Percentiles rank a stretch among this genome's conserved stretches.
Evolutionary conservation across 768 basidiomycete species (phyloP).

Genomic region (Cantharellus anzutake): DNA sequence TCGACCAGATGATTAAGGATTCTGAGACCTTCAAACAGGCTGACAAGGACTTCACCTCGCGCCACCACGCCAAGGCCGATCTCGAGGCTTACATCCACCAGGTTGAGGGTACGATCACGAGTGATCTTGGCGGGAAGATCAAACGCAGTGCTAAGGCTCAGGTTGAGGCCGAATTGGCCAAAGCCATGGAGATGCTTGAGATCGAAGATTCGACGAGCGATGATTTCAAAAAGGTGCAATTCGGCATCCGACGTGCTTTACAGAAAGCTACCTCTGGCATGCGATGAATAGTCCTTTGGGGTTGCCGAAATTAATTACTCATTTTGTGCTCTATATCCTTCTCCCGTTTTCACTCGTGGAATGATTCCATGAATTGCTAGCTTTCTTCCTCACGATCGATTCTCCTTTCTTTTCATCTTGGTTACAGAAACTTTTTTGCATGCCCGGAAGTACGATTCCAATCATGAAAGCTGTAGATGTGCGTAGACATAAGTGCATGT

Average conservation of each 20-base stretch:
- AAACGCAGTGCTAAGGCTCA: slow-evolving; percentile 91
- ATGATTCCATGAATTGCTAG: no score
- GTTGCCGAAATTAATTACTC: neutral
- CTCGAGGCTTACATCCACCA: slow-evolving; percentile 96
- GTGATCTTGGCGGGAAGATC: slow-evolving; percentile 94
- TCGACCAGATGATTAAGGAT: slow-evolving; percentile 99
- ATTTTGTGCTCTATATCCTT: neutral
- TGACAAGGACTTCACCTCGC: slow-evolving; percentile 94
- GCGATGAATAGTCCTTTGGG: slow-evolving; percentile 28
- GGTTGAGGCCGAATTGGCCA: slow-evolving; percentile 94
- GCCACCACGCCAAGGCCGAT: slow-evolving; percentile 95
- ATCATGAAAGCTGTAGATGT: no score
- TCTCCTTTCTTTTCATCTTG: no score
- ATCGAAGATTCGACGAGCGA: slow-evolving; percentile 87
- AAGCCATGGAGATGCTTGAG: slow-evolving; percentile 96
- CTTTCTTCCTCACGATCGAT: no score
- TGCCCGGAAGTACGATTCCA: no score
- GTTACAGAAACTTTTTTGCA: no score
- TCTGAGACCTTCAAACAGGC: slow-evolving; percentile 94
- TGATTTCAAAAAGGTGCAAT: slow-evolving; percentile 90
- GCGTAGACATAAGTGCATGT: no score
- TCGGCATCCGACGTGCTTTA: slow-evolving; percentile 87
- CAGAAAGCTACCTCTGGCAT: slow-evolving; percentile 93
- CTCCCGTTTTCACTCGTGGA: neutral
- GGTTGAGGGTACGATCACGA: slow-evolving; percentile 90